A percentile compares a stretch with the other conserved stretches of the same genome.
phyloP scores from a whole-genome alignment of 2,329 filamentous ascomycete genomes.

The Harringtonia lauricola region DNA sequence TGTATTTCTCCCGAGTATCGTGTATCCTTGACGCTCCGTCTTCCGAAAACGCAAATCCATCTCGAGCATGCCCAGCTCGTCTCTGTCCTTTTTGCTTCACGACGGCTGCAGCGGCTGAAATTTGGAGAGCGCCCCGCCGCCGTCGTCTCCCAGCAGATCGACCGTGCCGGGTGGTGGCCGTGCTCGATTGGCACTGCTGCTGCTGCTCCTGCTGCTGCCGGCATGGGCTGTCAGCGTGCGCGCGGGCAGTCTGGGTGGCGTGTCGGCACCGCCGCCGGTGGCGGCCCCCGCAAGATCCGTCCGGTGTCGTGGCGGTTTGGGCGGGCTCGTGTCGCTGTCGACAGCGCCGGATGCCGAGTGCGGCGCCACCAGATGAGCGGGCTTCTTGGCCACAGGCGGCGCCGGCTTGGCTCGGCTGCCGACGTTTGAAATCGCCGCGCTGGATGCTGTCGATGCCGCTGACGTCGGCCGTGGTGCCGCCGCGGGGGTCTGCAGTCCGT shows the following conservation, averaged over 20 bases:
- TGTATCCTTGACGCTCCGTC: too few species aligned
- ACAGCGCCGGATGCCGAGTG: conserved; percentile 20
- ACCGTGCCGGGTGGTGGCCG: conserved; percentile 18
- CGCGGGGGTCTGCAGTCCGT: background rate
- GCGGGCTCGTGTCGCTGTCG: conserved; percentile 4
- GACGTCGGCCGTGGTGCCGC: conserved; percentile 8
- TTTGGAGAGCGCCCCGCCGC: conserved; percentile 32
- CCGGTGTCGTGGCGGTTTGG: conserved; percentile 4
- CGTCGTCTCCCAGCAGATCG: conserved; percentile 36
- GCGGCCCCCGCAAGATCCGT: conserved; percentile 1
- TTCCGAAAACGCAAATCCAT: too few species aligned
- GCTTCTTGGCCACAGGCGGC: conserved; percentile 54
- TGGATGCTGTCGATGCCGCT: conserved; percentile 17
- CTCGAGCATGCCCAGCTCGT: too few species aligned
- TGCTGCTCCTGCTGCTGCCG: background rate
- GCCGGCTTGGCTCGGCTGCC: conserved; percentile 24
- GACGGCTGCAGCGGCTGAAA: conserved; percentile 46
- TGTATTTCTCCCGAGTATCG: too few species aligned
- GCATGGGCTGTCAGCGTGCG: conserved; percentile 12
- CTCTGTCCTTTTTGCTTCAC: conserved; percentile 1
- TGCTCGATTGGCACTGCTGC: background rate
- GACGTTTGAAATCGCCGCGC: conserved; percentile 20
- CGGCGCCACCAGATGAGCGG: conserved; percentile 36
- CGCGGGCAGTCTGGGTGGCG: conserved; percentile 13
- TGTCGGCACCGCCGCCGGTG: background rate